Evolutionary conservation across 2,329 filamentous ascomycete species (phyloP).

Genomic region (Penicillium sp.): DNA sequence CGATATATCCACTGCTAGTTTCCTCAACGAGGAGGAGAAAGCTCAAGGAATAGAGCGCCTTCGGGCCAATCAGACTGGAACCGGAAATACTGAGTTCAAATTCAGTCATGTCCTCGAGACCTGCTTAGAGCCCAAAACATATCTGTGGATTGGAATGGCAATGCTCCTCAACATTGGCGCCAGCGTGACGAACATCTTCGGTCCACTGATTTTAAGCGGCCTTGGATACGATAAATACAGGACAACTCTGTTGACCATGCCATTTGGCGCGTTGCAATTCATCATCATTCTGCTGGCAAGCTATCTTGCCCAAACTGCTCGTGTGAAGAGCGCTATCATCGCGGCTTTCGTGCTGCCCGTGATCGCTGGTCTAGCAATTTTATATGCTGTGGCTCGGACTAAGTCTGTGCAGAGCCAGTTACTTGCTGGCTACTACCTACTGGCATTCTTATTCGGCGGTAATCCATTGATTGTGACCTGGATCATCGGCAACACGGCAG

Average conservation of each 20-base stretch:
- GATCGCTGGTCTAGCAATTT: constrained; percentile 55
- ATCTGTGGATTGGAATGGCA: constrained; percentile 60
- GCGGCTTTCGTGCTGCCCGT: constrained; percentile 57
- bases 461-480: constrained; percentile 66
- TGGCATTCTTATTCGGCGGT: constrained; percentile 64
- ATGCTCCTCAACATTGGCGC: constrained; percentile 65
- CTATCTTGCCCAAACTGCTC: constrained; percentile 57
- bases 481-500: constrained; percentile 68
- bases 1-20: constrained; percentile 54
- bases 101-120: constrained; percentile 45
- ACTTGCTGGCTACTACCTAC: constrained; percentile 62
- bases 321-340: constrained; percentile 58
- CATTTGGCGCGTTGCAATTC: constrained; percentile 62
- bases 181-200: constrained; percentile 63
- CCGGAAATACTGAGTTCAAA: constrained; percentile 48
- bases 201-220: constrained; percentile 60
- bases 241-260: constrained; percentile 64
- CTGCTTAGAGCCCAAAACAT: constrained; percentile 48
- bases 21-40: constrained; percentile 48
- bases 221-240: constrained; percentile 59
- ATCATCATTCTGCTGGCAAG: constrained; percentile 59
- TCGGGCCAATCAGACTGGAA: constrained; percentile 51
- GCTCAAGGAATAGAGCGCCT: constrained; percentile 50
- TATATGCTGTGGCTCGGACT: constrained; percentile 53
- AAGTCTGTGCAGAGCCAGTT: constrained; percentile 47